These are phyloP conservation scores for Pyrus bretschneideri DNA, from an alignment of 306 rosid species.

Conservation along the genomic window DNA sequence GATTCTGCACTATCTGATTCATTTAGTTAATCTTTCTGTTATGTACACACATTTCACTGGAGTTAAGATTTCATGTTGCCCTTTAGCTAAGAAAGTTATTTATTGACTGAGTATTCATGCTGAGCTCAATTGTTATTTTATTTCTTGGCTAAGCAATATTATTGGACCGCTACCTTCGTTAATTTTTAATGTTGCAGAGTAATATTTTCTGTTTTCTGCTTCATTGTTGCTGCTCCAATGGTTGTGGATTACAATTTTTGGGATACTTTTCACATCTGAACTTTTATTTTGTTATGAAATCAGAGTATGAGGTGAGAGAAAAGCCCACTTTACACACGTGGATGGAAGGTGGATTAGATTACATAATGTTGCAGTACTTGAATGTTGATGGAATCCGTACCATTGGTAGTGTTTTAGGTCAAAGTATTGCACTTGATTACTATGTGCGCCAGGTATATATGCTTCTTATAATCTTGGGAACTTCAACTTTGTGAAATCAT, in stretches of 20 bases:
- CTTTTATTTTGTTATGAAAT: constrained; percentile 14
- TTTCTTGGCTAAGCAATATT: neutral
- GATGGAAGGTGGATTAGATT: constrained; percentile 97
- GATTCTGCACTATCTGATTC: neutral
- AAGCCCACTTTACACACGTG: constrained; percentile 67
- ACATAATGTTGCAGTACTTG: constrained; percentile 90
- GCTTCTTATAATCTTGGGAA: constrained; percentile 10
- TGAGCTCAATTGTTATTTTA: neutral
- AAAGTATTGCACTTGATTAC: constrained; percentile 98
- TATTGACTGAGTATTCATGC: neutral
- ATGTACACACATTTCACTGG: neutral
- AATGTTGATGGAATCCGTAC: constrained; percentile 89
- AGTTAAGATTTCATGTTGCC: neutral
- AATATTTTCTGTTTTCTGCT: neutral
- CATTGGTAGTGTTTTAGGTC: constrained; percentile 93
- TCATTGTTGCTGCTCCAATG: neutral
- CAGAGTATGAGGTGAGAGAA: constrained; percentile 96
- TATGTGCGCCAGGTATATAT: constrained; percentile 79
- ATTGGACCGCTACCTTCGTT: neutral
- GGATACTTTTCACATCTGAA: neutral
- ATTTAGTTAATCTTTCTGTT: neutral
- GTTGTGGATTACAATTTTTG: neutral
- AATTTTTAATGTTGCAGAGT: neutral
- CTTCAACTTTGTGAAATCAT: constrained; percentile 7
- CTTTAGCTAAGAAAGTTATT: neutral